Base-by-base conservation (phyloP, 805 yeast genomes). In the Metschnikowia arizonensis region DNA sequence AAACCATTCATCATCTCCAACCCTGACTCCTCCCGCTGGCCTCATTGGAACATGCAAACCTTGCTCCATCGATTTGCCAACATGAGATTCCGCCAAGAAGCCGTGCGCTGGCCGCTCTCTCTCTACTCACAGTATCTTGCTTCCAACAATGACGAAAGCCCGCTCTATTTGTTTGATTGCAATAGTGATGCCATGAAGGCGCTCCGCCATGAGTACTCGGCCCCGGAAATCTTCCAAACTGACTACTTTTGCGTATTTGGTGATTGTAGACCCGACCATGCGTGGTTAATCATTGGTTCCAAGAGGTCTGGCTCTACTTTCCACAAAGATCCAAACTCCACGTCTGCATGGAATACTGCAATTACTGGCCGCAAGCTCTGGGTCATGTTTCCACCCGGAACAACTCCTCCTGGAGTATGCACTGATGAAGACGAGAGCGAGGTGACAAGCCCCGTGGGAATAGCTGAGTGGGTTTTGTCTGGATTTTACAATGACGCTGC, bases 271-370 rank as follows among this genome's bases (percentile, higher is more conserved):
- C 97, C 97, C 1, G 96, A 89, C 62, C 84, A 85, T 61, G 77
- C 91, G n/a, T 89, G 97, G 97, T 67, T 89, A 18, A 90, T 90
- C 38, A 75, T 85, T 6, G 97, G 97, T 0, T 89, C 95, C 2
- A 71, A 68, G 17, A 65, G 95, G 40, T 81, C 88, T 6, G 97
- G 97, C 0, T 86, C 95, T 1, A 85, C 95, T 0, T 89, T 88
- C 63, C 97, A 89, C 62, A 89, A 90, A 56, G 97, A 89, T 58
- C 97, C 97, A 6, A 89, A 89, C 60, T 78, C 79, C 36, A 90
- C 97, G 0, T 79, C 85, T 42, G 97, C 97, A 0, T 89, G 97
- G 97, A 89, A 89, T 61, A 78, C 90, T 0, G 80, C 82, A 1
- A 62, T 89, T 1, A 68, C 76, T 2, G 97, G 97, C 1, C 66